phyloP scores from a whole-genome alignment of 306 rosid genomes.

The Datisca glomerata region DNA sequence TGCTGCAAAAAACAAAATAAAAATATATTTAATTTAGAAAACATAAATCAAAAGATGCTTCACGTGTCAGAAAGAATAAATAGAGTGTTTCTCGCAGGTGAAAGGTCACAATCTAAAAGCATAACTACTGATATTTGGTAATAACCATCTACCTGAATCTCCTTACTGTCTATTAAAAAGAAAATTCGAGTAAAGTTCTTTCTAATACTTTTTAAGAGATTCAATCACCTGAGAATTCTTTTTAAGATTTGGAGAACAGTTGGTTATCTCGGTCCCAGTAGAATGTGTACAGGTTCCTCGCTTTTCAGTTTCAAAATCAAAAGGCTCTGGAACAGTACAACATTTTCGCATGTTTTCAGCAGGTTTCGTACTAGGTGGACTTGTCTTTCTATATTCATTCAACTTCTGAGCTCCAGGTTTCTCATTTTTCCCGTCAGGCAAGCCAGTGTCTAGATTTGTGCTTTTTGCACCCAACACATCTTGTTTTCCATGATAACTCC shows the following conservation, averaged over 20 bases:
- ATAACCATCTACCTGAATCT: neutral
- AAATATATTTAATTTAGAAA: no score
- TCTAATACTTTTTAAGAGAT: neutral
- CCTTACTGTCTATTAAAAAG: neutral
- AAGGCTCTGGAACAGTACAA: constrained; percentile 42
- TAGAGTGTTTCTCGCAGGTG: no score
- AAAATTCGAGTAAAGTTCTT: neutral
- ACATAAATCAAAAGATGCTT: no score
- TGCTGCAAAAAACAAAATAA: constrained; percentile 26
- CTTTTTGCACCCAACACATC: constrained; percentile 42
- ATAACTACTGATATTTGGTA: no score
- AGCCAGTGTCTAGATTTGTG: constrained; percentile 24
- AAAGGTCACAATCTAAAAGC: no score
- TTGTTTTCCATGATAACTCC: constrained; percentile 33
- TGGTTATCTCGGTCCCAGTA: constrained; percentile 31
- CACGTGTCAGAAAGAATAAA: no score
- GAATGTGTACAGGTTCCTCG: constrained; percentile 28
- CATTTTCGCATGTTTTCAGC: constrained; percentile 31
- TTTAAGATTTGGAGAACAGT: constrained; percentile 33
- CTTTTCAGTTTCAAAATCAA: constrained; percentile 47
- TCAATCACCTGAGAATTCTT: constrained; percentile 38
- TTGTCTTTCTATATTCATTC: constrained; percentile 24
- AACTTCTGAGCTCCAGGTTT: constrained; percentile 30
- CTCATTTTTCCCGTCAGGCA: constrained; percentile 37
- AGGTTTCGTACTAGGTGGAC: constrained; percentile 35